These are phyloP conservation scores for Nicotiana knightiana DNA, from an alignment of 257 asterid genomes.

Conservation along the genomic window DNA sequence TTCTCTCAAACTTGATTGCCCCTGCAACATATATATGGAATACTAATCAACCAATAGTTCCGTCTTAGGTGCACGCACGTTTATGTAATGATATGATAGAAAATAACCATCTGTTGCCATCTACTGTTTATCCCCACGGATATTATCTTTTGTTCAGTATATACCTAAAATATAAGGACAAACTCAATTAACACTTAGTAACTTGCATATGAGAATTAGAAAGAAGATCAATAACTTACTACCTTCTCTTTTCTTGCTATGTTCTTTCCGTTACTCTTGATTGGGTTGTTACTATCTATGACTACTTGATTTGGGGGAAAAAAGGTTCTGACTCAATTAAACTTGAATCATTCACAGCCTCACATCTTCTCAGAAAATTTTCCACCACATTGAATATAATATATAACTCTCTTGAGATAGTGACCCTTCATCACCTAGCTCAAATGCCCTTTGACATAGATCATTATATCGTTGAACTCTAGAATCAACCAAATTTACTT, in stretches of 20 bases:
- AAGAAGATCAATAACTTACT: background rate
- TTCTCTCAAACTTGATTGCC: constrained; percentile 17
- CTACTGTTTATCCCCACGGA: constrained; percentile 12
- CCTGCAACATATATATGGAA: constrained; percentile 24
- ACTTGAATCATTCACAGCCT: constrained; percentile 17
- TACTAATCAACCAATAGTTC: background rate
- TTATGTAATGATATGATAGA: constrained; percentile 8
- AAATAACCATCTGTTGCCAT: constrained; percentile 26
- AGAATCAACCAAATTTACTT: constrained; percentile 15
- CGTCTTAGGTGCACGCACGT: constrained; percentile 1
- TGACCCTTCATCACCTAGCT: constrained; percentile 40
- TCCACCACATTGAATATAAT: constrained; percentile 25
- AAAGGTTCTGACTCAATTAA: constrained; percentile 4
- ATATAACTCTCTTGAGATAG: constrained; percentile 32
- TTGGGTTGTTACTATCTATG: constrained; percentile 9
- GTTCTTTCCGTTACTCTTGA: constrained; percentile 13
- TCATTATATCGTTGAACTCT: constrained; percentile 25
- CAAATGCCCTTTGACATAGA: constrained; percentile 24
- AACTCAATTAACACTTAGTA: background rate
- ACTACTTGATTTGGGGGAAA: constrained; percentile 23
- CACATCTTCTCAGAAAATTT: constrained; percentile 33
- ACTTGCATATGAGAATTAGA: background rate
- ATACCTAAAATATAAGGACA: constrained; percentile 17
- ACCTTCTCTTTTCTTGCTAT: constrained; percentile 23
- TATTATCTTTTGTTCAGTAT: constrained; percentile 18